Conservation (phyloP, 371 early-diverging fungal species). For the Syncephalastrum racemosum region DNA sequence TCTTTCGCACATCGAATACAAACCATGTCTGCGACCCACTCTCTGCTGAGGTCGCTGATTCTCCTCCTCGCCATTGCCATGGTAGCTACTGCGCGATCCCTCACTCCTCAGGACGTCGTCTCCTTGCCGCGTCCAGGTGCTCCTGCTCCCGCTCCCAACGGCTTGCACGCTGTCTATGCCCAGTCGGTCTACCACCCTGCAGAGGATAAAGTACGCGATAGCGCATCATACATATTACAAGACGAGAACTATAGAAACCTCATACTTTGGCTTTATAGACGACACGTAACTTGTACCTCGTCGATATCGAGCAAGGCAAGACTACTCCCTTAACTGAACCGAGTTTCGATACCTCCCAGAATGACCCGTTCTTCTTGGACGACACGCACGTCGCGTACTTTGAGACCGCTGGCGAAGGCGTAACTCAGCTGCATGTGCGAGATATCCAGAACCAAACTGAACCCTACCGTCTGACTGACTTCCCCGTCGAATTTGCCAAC, state of each 20-base stretch:
- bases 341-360: constrained; percentile 39
- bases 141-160: constrained; percentile 49
- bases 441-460: constrained; percentile 25
- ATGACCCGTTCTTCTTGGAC: constrained; percentile 56
- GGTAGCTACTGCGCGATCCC: constrained; percentile 15
- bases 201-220: constrained; percentile 42
- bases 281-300: constrained; percentile 42
- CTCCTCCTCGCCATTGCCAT: no score
- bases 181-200: constrained; percentile 47
- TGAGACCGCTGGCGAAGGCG: constrained; percentile 17
- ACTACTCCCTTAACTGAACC: constrained; percentile 42
- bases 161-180: constrained; percentile 49
- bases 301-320: constrained; percentile 29
- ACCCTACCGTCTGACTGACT: constrained; percentile 50
- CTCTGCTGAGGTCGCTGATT: no score
- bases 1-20: no score
- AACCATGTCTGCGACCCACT: no score
- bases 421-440: constrained; percentile 49
- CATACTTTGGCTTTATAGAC: constrained; percentile 23
- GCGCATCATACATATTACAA: neutral
- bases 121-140: constrained; percentile 51
- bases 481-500: constrained; percentile 48
- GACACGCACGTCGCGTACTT: constrained; percentile 51
- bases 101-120: constrained; percentile 52
- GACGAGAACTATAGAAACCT: no score